Evolutionary conservation across 2,329 filamentous ascomycete genomes (phyloP).

Genomic region (Allantophomopsis cytisporea): DNA sequence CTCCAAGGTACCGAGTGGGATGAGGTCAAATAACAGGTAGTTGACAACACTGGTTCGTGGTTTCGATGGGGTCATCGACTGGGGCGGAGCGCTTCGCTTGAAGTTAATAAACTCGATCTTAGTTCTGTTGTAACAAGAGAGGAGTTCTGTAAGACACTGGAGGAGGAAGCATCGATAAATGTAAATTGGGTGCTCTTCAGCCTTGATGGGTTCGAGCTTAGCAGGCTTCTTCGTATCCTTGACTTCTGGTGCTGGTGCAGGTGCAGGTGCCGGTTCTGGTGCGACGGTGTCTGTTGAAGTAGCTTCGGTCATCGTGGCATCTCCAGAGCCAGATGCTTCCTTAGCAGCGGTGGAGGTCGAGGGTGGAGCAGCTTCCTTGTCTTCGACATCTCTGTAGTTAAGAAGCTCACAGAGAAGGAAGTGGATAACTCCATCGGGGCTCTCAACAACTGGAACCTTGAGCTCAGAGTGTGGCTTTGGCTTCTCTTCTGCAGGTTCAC

Average conservation of each 20-base stretch:
- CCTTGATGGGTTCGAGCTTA: slow-evolving; percentile 65
- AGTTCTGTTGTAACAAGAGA: slow-evolving; percentile 83
- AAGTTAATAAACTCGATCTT: slow-evolving; percentile 99
- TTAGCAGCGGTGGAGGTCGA: slow-evolving; percentile 6
- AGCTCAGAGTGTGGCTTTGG: slow-evolving; percentile 51
- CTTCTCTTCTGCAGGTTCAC: slow-evolving; percentile 49
- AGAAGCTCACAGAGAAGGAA: slow-evolving; percentile 87
- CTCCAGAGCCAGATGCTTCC: slow-evolving; percentile 5
- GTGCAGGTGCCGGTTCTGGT: slow-evolving; percentile 1
- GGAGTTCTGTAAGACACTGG: slow-evolving; percentile 78
- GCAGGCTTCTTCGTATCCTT: slow-evolving; percentile 38
- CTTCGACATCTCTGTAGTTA: slow-evolving; percentile 84
- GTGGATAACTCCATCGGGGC: slow-evolving; percentile 88
- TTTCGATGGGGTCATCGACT: slow-evolving; percentile 76
- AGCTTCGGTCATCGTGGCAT: slow-evolving; percentile 12
- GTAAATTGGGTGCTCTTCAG: slow-evolving; percentile 89
- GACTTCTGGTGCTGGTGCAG: slow-evolving; percentile 4
- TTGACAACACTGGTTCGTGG: slow-evolving; percentile 86
- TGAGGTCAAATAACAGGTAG: slow-evolving; percentile 75
- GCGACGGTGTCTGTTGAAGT: slow-evolving; percentile 19
- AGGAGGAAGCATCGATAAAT: slow-evolving; percentile 93
- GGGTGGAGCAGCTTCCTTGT: slow-evolving; percentile 47
- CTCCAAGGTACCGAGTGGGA: slow-evolving; percentile 48
- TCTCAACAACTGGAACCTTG: slow-evolving; percentile 77
- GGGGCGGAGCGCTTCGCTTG: slow-evolving; percentile 77